Base-by-base conservation (phyloP, 2,329 filamentous ascomycete species). In the Thyridium curvatum region DNA sequence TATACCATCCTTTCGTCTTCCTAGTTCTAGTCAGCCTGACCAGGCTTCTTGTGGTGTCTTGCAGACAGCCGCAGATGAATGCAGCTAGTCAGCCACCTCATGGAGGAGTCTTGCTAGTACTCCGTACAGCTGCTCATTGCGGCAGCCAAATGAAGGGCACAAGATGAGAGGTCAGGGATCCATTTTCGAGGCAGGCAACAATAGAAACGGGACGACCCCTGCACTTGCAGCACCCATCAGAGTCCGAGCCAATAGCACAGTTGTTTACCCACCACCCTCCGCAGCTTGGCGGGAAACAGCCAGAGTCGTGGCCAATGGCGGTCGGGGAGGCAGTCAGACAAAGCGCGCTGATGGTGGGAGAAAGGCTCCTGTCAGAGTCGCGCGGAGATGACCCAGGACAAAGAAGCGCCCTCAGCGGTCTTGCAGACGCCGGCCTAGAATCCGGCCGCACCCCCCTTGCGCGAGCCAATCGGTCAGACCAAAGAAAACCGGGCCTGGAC, bases 391-490 rank as follows among this genome's bases (percentile, higher is more conserved):
- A 36, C 30, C 35, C 32, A 43, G 35, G 34, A 41, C 37, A 29
- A n/a, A 5, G 37, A 32, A 34, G 39, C 18, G 30, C 41, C 34
- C 32, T 52, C 44, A 52, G 33, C 54, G 52, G 50, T 18, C 32
- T n/a, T 30, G 42, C 48, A 58, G 50, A 54, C 57, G 57, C 57
- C 53, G 57, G 51, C 57, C 57, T 21, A 16, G 30, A 21, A 8
- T 14, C 18, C 2, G 46, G 41, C 44, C 39, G 15, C 21, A 6
- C 21, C 21, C 21, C 10, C 21, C 10, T 26, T n/a, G n/a, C n/a
- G n/a, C n/a, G n/a, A n/a, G n/a, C n/a, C n/a, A n/a, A n/a, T n/a
- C n/a, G n/a, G n/a, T n/a, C n/a, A n/a, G n/a, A n/a, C n/a, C n/a
- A n/a, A n/a, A n/a, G n/a, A n/a, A n/a, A n/a, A n/a, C n/a, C n/a